Base-by-base conservation (phyloP, 176 grass and related monocot species). In the Oryza meyeriana region DNA sequence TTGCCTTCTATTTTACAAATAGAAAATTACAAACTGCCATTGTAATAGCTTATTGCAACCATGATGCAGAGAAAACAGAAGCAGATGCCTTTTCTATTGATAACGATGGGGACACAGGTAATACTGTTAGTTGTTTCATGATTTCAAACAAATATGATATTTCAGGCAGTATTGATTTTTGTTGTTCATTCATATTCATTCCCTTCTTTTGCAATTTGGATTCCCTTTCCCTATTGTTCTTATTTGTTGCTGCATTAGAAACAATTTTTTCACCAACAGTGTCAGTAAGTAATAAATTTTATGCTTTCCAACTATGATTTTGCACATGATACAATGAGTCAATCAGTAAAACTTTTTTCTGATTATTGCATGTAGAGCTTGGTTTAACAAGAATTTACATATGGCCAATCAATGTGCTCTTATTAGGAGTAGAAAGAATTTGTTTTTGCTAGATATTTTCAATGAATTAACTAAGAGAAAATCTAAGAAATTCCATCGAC, bases 51-150 rank as follows among this genome's bases (percentile, higher is more conserved):
- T 36, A 79, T 76, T 80, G 35, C 39, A 75, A 76, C 27, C 26
- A 12, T 80, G 71, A 34, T 75, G 84, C 84, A 92, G 85, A 98
- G 64, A 93, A 88, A 86, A 69, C 87, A 1, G 92, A 98, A 84
- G 87, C 85, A 77, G 92, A 98, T 78, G 68, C 79, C 9, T 90
- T 93, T 80, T 95, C 92, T 74, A 78, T 95, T 79, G 92, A 93
- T 8, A 88, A 89, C 75, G 85, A 93, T 86, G 78, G 34, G 6
- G 57, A 91, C 71, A 76, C 84, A 79, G 92, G 92, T 94, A 94
- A 66, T 20, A 17, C 20, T 81, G 3, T 16, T 17, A 64, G 64
- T 22, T 77, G 57, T 47, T 75, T 81, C 8, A 65, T 72, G 32
- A 71, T 63, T 65, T 72, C 58, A 65, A 71, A 71, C 40, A 85